Percentiles rank a stretch among this genome's conserved stretches.
These are phyloP conservation scores for Petunia secreta DNA, from an alignment of 257 asterid genomes.

Conservation along the genomic window DNA sequence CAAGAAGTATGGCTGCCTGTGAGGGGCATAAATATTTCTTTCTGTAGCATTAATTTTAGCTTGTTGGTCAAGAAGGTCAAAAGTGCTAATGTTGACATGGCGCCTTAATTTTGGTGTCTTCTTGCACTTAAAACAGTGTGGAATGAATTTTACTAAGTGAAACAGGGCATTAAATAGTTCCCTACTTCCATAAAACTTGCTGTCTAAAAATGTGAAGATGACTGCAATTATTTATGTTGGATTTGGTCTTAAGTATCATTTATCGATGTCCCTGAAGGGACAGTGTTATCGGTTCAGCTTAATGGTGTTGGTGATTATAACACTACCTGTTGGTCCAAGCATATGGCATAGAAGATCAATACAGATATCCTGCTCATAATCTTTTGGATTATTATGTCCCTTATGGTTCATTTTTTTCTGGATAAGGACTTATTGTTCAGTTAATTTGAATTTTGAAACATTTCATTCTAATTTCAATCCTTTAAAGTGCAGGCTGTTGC, in stretches of 20 bases:
- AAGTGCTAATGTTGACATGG: background rate
- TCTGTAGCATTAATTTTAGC: background rate
- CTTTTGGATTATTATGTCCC: background rate
- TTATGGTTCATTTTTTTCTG: background rate
- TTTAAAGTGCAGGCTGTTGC: slow-evolving; percentile 68
- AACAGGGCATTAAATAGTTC: too few relatives aligned
- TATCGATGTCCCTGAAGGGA: too few relatives aligned
- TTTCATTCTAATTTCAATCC: slow-evolving; percentile 22
- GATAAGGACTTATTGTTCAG: too few relatives aligned
- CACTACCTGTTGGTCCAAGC: background rate
- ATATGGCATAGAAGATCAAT: background rate
- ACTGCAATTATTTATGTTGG: too few relatives aligned
- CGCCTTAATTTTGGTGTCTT: too few relatives aligned
- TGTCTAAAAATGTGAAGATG: too few relatives aligned
- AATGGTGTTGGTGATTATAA: too few relatives aligned
- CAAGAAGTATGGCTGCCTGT: background rate
- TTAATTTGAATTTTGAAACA: background rate
- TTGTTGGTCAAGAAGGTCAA: slow-evolving; percentile 2
- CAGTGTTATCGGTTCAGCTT: too few relatives aligned
- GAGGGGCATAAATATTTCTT: background rate
- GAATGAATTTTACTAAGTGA: too few relatives aligned
- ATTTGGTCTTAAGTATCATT: too few relatives aligned
- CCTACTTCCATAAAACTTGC: too few relatives aligned
- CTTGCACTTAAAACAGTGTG: too few relatives aligned
- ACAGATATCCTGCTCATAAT: background rate